Conservation (phyloP, 495 filamentous ascomycete species). For the Penicillium argentinense region DNA sequence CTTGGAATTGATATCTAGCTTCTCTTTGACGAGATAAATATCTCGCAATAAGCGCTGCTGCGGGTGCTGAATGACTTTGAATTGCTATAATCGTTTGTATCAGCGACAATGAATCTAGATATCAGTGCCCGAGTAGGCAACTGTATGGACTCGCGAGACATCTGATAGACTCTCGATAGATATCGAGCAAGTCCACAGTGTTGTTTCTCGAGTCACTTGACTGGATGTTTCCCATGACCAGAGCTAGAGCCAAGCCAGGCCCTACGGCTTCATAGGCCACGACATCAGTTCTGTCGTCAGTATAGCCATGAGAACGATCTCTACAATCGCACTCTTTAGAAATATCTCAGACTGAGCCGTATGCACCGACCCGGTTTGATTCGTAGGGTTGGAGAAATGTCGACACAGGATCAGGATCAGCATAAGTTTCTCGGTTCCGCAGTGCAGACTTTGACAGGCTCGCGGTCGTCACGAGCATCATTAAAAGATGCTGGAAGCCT, state of each 20-base stretch:
- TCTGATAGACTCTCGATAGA: neutral
- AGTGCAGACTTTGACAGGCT: neutral
- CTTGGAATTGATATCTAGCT: too few relatives aligned
- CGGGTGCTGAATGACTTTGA: neutral
- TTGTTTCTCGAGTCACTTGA: neutral
- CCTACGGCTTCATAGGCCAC: constrained; percentile 1
- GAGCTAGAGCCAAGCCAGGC: neutral
- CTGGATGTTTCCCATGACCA: neutral
- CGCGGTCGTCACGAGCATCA: neutral
- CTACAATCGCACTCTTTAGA: neutral
- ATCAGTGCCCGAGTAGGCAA: too few relatives aligned
- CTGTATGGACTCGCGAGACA: too few relatives aligned
- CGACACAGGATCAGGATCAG: neutral
- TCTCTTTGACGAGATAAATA: neutral
- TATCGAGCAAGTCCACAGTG: neutral
- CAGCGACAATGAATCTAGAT: neutral
- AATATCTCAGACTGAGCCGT: neutral
- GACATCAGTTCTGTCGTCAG: neutral
- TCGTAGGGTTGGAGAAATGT: neutral
- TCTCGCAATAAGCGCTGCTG: neutral
- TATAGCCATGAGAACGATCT: constrained; percentile 4
- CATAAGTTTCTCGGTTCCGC: neutral
- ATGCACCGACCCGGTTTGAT: neutral
- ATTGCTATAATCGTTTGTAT: neutral
- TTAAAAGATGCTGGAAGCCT: neutral